Conservation (phyloP, 345 rosid species). For the Populus euphratica region DNA sequence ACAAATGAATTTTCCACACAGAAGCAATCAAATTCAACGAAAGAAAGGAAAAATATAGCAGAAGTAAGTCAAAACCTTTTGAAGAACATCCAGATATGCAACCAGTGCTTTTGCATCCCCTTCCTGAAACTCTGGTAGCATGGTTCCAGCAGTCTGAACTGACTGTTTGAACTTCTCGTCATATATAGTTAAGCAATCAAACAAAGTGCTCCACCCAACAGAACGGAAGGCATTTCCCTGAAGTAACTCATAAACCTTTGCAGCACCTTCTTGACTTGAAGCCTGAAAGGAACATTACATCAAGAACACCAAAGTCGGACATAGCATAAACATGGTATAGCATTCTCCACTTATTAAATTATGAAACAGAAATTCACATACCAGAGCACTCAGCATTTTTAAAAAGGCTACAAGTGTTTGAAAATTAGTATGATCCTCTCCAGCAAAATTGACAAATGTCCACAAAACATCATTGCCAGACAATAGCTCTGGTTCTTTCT, state of each 20-base stretch:
- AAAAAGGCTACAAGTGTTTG: constrained; percentile 94
- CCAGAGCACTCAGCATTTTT: constrained; percentile 91
- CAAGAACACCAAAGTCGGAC: constrained; percentile 14
- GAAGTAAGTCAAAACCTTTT: constrained; percentile 52
- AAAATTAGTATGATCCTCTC: constrained; percentile 94
- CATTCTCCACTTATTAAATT: neutral
- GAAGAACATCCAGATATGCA: constrained; percentile 92
- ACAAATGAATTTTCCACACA: neutral
- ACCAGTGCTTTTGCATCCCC: constrained; percentile 97
- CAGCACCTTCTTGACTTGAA: constrained; percentile 87
- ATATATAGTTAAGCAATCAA: constrained; percentile 78
- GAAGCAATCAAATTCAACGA: constrained; percentile 1
- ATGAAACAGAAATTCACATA: constrained; percentile 28
- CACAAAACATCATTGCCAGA: constrained; percentile 92
- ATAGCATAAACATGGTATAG: constrained; percentile 5
- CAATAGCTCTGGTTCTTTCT: constrained; percentile 90
- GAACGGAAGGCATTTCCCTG: constrained; percentile 82
- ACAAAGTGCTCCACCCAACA: constrained; percentile 90
- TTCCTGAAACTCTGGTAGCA: constrained; percentile 86
- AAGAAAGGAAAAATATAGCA: neutral
- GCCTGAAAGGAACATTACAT: constrained; percentile 53
- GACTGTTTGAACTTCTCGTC: constrained; percentile 90
- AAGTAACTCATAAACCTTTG: constrained; percentile 84
- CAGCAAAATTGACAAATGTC: constrained; percentile 97
- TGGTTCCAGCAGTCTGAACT: constrained; percentile 76